These are phyloP conservation scores for Calocybe gambosa DNA, from an alignment of 1,284 basidiomycete genomes.

Conservation along the genomic window DNA sequence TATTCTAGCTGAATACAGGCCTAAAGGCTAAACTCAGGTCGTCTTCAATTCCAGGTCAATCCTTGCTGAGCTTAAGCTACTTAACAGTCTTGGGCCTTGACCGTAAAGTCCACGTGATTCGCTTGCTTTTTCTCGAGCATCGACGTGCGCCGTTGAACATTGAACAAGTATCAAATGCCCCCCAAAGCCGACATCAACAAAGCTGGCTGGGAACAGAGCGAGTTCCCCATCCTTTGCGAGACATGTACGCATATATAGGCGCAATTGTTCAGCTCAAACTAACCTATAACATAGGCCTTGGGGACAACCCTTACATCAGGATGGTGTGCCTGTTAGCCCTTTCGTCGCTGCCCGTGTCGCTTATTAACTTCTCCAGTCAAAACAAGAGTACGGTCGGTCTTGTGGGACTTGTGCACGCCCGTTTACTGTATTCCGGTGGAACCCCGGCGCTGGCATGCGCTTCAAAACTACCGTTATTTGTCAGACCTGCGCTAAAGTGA, in stretches of 20 bases:
- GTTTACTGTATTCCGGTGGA: constrained; percentile 98
- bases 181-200: constrained; percentile 86
- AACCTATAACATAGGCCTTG: constrained; percentile 53
- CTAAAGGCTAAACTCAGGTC: no score
- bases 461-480: constrained; percentile 99
- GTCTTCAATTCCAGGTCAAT: no score
- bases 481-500: constrained; percentile 97
- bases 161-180: constrained; percentile 34
- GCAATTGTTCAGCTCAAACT: neutral
- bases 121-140: no score
- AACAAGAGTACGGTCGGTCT: constrained; percentile 92
- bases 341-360: neutral
- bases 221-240: constrained; percentile 87
- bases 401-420: constrained; percentile 95
- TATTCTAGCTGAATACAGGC: constrained; percentile 15
- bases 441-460: constrained; percentile 87
- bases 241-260: constrained; percentile 60
- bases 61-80: no score
- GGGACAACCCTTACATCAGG: constrained; percentile 82
- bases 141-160: no score
- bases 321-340: constrained; percentile 55
- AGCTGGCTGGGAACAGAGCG: constrained; percentile 87
- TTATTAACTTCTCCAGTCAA: constrained; percentile 51
- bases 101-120: no score
- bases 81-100: no score